Evolutionary conservation across 345 rosid genomes (phyloP).

Genomic region (Gossypium raimondii): DNA sequence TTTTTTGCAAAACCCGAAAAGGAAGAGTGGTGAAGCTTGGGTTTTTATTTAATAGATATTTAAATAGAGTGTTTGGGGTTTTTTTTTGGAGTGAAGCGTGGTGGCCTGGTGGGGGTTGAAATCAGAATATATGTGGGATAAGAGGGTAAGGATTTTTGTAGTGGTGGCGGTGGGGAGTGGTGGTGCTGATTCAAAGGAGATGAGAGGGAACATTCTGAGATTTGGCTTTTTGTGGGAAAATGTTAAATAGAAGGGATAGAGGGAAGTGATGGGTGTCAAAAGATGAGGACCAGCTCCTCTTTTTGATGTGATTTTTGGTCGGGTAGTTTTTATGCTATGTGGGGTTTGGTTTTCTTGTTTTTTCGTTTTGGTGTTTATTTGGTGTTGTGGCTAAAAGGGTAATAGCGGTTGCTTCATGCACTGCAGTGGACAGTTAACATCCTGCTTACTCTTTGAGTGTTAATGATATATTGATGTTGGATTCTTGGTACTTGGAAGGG

Average conservation of each 20-base stretch:
- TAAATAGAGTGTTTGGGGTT: neutral
- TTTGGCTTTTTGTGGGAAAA: slow-evolving; percentile 36
- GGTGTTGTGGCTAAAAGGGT: slow-evolving; percentile 15
- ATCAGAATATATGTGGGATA: slow-evolving; percentile 1
- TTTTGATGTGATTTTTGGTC: slow-evolving; percentile 36
- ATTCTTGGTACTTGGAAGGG: slow-evolving; percentile 21
- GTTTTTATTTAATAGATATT: neutral
- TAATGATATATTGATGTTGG: slow-evolving; percentile 20
- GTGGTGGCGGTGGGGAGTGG: slow-evolving; percentile 21
- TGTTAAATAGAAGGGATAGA: neutral
- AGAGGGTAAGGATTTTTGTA: slow-evolving; percentile 5
- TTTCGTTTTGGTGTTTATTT: slow-evolving; percentile 20
- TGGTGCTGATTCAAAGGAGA: slow-evolving; percentile 50
- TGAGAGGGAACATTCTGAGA: slow-evolving; percentile 38
- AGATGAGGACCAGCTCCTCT: slow-evolving; percentile 46
- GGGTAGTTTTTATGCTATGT: slow-evolving; percentile 31
- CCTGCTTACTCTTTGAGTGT: slow-evolving; percentile 11
- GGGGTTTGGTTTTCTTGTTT: slow-evolving; percentile 24
- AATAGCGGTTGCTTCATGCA: slow-evolving; percentile 16
- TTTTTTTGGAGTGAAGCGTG: neutral
- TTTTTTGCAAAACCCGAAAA: slow-evolving; percentile 5
- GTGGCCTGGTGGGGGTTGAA: neutral
- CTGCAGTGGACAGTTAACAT: slow-evolving; percentile 16
- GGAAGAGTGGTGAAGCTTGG: neutral
- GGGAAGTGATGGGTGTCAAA: slow-evolving; percentile 38